phyloP scores from a whole-genome alignment of 768 basidiomycete species.

The Mycena indigotica region DNA sequence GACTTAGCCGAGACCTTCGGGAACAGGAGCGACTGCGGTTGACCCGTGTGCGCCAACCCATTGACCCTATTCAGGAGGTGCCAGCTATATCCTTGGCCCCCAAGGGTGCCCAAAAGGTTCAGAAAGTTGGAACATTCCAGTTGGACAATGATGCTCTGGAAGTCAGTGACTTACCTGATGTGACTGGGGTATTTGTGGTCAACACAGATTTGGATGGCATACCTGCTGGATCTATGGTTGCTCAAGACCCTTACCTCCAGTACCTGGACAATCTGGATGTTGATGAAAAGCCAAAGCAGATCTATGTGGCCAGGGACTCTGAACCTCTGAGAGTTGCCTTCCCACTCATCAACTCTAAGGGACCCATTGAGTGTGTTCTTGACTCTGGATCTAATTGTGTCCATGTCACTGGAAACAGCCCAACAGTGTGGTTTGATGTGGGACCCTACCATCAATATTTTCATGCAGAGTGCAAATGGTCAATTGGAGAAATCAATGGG shows the following conservation, averaged over 20 bases:
- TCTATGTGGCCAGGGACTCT: slow-evolving; percentile 8
- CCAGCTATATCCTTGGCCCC: background rate
- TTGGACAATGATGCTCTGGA: background rate
- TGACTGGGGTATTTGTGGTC: slow-evolving; percentile 3
- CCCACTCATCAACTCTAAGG: slow-evolving; percentile 19
- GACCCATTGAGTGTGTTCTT: slow-evolving; percentile 23
- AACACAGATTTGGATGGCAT: background rate
- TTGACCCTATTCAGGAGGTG: background rate
- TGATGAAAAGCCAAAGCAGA: background rate
- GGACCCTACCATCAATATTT: slow-evolving; percentile 24
- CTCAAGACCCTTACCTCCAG: slow-evolving; percentile 9
- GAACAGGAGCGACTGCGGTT: slow-evolving; percentile 6
- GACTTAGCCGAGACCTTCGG: slow-evolving; percentile 7
- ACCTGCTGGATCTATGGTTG: slow-evolving; percentile 2
- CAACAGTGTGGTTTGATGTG: slow-evolving; percentile 12
- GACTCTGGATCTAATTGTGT: slow-evolving; percentile 33
- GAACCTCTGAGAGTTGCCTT: background rate
- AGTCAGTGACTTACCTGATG: background rate
- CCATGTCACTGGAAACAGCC: slow-evolving; percentile 23
- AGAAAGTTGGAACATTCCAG: background rate
- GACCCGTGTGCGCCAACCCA: slow-evolving; percentile 1
- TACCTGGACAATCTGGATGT: slow-evolving; percentile 5
- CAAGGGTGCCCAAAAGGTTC: background rate
- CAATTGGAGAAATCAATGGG: slow-evolving; percentile 26
- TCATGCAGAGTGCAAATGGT: slow-evolving; percentile 32